A percentile compares a stretch with the other conserved stretches of the same genome.
Evolutionary conservation across 202 grass and related monocot genomes (phyloP).

Genomic region (Dendrocalamus latiflorus): DNA sequence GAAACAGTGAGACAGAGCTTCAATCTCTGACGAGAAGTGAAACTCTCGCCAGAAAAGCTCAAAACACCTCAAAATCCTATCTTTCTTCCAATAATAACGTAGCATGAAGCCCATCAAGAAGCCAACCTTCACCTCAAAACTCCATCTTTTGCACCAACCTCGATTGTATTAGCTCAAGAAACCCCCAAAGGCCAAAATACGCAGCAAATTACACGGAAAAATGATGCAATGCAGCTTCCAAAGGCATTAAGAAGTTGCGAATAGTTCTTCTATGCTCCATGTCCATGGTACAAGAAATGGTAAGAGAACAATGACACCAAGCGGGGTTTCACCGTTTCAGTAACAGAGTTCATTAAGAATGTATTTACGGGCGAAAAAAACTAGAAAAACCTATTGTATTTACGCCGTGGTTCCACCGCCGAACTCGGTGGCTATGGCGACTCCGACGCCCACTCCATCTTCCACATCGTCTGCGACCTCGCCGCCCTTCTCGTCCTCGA

Average conservation of each 20-base stretch:
- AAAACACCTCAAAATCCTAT: not conserved
- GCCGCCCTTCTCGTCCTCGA: too few relatives aligned
- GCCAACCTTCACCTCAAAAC: not conserved
- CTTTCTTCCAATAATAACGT: not conserved
- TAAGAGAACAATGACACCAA: too few relatives aligned
- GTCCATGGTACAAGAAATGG: too few relatives aligned
- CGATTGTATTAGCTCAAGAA: not conserved
- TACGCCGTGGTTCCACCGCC: too few relatives aligned
- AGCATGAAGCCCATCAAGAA: not conserved
- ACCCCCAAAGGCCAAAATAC: not conserved
- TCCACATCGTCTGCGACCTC: not conserved
- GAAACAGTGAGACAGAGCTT: not conserved
- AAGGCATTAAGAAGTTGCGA: too few relatives aligned
- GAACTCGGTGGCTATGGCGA: not conserved
- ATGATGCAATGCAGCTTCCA: constrained; percentile 5
- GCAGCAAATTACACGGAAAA: not conserved
- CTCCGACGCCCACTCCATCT: too few relatives aligned
- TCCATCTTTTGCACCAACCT: not conserved
- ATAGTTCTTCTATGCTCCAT: too few relatives aligned
- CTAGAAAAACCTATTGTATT: too few relatives aligned
- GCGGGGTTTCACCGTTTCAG: too few relatives aligned
- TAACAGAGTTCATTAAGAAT: too few relatives aligned
- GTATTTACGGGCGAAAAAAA: too few relatives aligned
- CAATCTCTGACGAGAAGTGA: not conserved
- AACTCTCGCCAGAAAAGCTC: not conserved